Base-by-base conservation (phyloP, 1,284 basidiomycete species). In the Melampsora allii-populina region DNA sequence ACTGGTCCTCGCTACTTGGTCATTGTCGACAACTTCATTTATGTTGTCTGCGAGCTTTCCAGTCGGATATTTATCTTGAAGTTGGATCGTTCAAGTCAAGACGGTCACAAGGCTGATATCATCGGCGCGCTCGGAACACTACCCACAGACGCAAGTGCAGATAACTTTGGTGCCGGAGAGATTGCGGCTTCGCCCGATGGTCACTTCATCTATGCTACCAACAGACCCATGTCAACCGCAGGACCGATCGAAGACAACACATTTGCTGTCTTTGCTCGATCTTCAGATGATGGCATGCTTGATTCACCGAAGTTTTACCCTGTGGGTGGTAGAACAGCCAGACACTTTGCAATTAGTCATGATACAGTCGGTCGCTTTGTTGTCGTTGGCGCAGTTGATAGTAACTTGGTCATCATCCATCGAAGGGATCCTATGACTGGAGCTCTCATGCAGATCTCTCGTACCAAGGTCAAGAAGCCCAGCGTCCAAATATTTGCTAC, bases 161-260 rank as follows among this genome's bases (percentile, higher is more conserved):
- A 45, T 33, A 65, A 61, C 3, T 73, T 73, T 61, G 63, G 63
- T 33, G 69, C 69, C 2, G 63, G 59, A 33, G 69, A 73, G 36
- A 73, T 73, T 17, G 17, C 63, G 14, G 39, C 58, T n/a, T 48
- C 63, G 9, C 69, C 69, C 4, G 69, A 73, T 31, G 48, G 48
- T 29, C 64, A 66, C 36, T 73, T 73, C 45, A 27, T 73, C 39
- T 73, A 73, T 66, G 29, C 53, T 7, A 65, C 69, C 19, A 73
- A 65, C 45, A 21, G 69, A 27, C 63, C 46, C 12, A 65, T 56
- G 27, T 50, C 64, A 24, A n/a, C 21, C 17, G 21, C 29, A n/a
- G 56, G 69, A 0, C 31, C 46, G 27, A 56, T 45, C 9, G 31
- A 42, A 21, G 69, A 73, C 31, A 65, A 73, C 53, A 65, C 53